These are phyloP conservation scores for Suillus brevipes DNA, from an alignment of 768 basidiomycete genomes.

Conservation along the genomic window DNA sequence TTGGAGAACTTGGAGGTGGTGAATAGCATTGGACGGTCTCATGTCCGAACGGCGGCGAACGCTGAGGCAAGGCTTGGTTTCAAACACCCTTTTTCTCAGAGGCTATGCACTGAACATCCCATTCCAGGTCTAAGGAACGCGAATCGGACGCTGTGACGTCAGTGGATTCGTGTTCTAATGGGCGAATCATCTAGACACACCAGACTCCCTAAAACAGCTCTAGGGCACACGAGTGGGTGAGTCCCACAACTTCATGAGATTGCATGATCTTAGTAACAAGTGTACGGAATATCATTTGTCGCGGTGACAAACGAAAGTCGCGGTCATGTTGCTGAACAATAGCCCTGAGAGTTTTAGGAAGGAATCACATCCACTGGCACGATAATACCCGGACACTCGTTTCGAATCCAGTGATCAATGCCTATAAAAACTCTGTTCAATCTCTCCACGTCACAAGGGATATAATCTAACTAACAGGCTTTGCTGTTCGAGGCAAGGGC, in stretches of 20 bases:
- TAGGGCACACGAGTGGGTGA: neutral
- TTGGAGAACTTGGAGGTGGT: neutral
- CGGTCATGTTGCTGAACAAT: neutral
- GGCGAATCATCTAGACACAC: neutral
- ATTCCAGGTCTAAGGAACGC: neutral
- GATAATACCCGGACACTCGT: slow-evolving; percentile 7
- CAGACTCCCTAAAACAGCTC: neutral
- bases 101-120: neutral
- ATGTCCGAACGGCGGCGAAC: neutral
- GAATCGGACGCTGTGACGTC: neutral
- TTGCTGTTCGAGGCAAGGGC: neutral
- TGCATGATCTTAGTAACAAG: neutral
- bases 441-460: neutral
- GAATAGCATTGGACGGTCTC: neutral
- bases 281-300: neutral
- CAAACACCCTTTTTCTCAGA: neutral
- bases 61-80: neutral
- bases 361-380: slow-evolving; percentile 5
- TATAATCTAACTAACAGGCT: neutral
- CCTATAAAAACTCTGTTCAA: neutral
- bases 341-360: neutral
- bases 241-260: neutral
- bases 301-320: neutral
- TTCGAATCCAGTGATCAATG: neutral
- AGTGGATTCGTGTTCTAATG: neutral